phyloP scores from a whole-genome alignment of 78 protist genomes.

The Dictyostelium brefeldianum region DNA sequence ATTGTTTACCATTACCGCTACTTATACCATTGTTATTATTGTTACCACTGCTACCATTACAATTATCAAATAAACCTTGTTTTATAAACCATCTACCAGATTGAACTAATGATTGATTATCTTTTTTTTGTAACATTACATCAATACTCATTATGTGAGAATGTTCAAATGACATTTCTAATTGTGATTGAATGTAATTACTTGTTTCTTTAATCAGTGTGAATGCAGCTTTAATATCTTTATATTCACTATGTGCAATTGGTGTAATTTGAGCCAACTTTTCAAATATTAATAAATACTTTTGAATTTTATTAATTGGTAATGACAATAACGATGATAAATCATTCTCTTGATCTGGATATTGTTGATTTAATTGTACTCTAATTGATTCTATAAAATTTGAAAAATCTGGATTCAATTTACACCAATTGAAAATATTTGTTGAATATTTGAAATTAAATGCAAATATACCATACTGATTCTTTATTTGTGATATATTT shows the following conservation, averaged over 20 bases:
- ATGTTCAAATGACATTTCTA: slow-evolving; percentile 72
- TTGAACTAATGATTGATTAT: slow-evolving; percentile 3
- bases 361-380: neutral
- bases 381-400: neutral
- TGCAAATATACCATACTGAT: slow-evolving; percentile 54
- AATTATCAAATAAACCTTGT: slow-evolving; percentile 47
- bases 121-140: slow-evolving; percentile 44
- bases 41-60: neutral
- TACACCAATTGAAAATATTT: slow-evolving; percentile 55
- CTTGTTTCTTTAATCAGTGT: slow-evolving; percentile 35
- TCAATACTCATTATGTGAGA: slow-evolving; percentile 50
- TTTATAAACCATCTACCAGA: slow-evolving; percentile 56
- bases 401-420: slow-evolving; percentile 48
- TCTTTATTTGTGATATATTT: slow-evolving; percentile 41
- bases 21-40: neutral
- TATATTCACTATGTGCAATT: slow-evolving; percentile 19
- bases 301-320: slow-evolving; percentile 74
- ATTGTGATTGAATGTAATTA: slow-evolving; percentile 52
- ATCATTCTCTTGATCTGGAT: slow-evolving; percentile 48
- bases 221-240: slow-evolving; percentile 22
- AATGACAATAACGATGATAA: slow-evolving; percentile 24
- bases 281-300: slow-evolving; percentile 23
- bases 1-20: neutral
- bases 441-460: slow-evolving; percentile 69
- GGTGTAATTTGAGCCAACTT: slow-evolving; percentile 59